These are phyloP conservation scores for Botryotinia calthae DNA, from an alignment of 2,329 filamentous ascomycete species.

Conservation along the genomic window DNA sequence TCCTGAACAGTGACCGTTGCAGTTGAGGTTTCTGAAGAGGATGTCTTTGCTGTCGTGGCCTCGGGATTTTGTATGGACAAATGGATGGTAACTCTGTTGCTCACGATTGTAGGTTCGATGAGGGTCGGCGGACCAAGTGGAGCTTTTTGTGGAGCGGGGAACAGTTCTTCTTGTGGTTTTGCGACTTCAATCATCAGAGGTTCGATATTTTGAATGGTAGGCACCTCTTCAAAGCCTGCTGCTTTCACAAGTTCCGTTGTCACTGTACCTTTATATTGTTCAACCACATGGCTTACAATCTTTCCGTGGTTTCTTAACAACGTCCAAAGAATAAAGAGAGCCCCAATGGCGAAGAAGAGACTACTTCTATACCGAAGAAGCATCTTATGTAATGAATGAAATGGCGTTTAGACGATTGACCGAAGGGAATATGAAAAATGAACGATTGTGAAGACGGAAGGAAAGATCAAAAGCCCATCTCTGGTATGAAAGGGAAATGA, in stretches of 20 bases:
- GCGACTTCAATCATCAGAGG: neutral
- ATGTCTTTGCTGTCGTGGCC: neutral
- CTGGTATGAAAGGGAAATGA: neutral
- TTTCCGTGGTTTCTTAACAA: conserved; percentile 2
- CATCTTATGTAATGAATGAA: neutral
- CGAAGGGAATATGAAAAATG: neutral
- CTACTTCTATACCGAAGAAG: conserved; percentile 14
- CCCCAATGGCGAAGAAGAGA: conserved; percentile 5
- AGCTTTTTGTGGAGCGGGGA: neutral
- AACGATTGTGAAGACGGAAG: neutral
- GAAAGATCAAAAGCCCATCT: neutral
- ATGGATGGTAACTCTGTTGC: neutral
- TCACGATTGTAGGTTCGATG: neutral
- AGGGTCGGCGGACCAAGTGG: neutral
- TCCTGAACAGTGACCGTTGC: neutral
- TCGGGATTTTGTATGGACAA: neutral
- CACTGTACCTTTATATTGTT: conserved; percentile 2
- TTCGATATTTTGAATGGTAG: neutral
- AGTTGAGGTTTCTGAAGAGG: neutral
- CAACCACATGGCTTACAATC: conserved; percentile 13
- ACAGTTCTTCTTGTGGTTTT: neutral
- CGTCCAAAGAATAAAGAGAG: conserved; percentile 2
- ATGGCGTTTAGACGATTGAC: neutral
- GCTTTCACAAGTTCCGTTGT: neutral
- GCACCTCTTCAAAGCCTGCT: neutral